Percentiles rank a stretch among this genome's conserved stretches.
These are phyloP conservation scores for Clitocybe nebularis DNA, from an alignment of 1,284 basidiomycete genomes.

Conservation along the genomic window DNA sequence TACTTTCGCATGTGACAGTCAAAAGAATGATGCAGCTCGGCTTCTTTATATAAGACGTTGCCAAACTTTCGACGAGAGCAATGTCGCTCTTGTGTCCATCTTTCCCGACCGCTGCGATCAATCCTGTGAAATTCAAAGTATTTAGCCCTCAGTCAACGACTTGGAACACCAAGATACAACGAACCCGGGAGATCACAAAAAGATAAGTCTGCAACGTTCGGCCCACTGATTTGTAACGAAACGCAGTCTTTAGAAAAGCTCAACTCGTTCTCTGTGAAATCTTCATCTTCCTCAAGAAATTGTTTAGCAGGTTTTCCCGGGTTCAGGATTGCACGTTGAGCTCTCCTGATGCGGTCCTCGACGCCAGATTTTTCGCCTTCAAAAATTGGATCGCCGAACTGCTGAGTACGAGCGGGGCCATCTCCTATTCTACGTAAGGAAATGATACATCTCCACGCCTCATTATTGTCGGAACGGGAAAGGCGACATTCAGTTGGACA, in stretches of 20 bases:
- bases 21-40: slow-evolving; percentile 67
- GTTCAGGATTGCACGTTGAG: slow-evolving; percentile 71
- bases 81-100: slow-evolving; percentile 53
- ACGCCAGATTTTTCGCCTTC: slow-evolving; percentile 50
- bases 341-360: slow-evolving; percentile 62
- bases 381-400: slow-evolving; percentile 52
- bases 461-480: slow-evolving; percentile 35
- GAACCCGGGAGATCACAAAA: slow-evolving; percentile 70
- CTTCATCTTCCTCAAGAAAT: slow-evolving; percentile 31
- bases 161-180: slow-evolving; percentile 9
- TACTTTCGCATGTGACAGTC: slow-evolving; percentile 72
- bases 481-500: slow-evolving; percentile 71
- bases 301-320: slow-evolving; percentile 37
- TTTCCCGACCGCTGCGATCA: slow-evolving; percentile 59
- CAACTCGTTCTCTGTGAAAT: background rate
- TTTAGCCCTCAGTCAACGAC: background rate
- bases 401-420: slow-evolving; percentile 30
- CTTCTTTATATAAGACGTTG: slow-evolving; percentile 55
- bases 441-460: slow-evolving; percentile 58
- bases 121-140: slow-evolving; percentile 31
- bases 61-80: slow-evolving; percentile 57
- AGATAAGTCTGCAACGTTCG: slow-evolving; percentile 65
- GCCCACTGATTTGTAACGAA: slow-evolving; percentile 52
- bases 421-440: slow-evolving; percentile 52
- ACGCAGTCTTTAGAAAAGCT: slow-evolving; percentile 30